phyloP scores from a whole-genome alignment of 352 stramenopile genomes.

The Phytophthora chlamydospora region DNA sequence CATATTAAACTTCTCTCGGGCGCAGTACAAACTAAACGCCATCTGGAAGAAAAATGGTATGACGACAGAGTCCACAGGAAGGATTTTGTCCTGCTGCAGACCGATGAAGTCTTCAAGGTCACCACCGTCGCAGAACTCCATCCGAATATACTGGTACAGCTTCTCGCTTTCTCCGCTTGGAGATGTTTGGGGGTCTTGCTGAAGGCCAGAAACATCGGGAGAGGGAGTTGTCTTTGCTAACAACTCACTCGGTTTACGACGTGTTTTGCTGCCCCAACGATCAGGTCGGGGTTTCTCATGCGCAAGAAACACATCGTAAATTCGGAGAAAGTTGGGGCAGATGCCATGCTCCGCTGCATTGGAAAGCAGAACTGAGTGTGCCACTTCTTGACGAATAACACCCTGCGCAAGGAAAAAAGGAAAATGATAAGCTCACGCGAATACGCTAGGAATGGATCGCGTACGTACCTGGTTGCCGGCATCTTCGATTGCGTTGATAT shows the following conservation, averaged over 20 bases:
- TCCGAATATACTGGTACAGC: constrained; percentile 96
- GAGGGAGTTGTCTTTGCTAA: constrained; percentile 36
- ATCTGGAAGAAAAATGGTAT: constrained; percentile 97
- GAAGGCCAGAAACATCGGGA: background rate
- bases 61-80: constrained; percentile 59
- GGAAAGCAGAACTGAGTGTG: constrained; percentile 92
- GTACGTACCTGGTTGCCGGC: constrained; percentile 85
- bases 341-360: constrained; percentile 85
- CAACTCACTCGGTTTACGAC: constrained; percentile 75
- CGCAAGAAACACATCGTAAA: constrained; percentile 92
- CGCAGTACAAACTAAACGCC: constrained; percentile 94
- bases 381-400: constrained; percentile 94
- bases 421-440: constrained; percentile 2
- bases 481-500: constrained; percentile 89
- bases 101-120: constrained; percentile 97
- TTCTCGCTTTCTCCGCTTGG: constrained; percentile 15
- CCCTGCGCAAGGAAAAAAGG: constrained; percentile 39
- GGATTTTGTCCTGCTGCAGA: constrained; percentile 69
- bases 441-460: background rate
- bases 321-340: constrained; percentile 95
- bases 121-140: constrained; percentile 97
- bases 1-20: constrained; percentile 89
- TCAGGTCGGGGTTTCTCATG: constrained; percentile 58
- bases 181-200: constrained; percentile 4
- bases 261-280: constrained; percentile 62